Base-by-base conservation (phyloP, 164 flowering plant genomes). In the Piper longum region DNA sequence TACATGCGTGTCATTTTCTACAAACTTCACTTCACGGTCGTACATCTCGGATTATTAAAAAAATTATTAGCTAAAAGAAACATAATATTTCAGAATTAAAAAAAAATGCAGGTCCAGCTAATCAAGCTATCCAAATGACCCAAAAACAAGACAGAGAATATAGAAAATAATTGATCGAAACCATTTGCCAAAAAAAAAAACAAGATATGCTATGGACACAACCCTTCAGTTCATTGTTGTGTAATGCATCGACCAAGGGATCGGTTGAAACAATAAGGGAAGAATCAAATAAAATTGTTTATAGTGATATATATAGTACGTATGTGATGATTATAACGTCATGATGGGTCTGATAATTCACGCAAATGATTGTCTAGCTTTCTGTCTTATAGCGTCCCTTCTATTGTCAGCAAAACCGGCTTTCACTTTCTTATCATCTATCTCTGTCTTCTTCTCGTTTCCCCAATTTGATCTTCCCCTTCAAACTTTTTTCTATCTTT, bases 291-390 rank as follows among this genome's bases (percentile, higher is more conserved):
- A 69, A 70, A 66, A 43, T 57, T 16, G 69, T 59, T 43, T 64
- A 70, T 59, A 60, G 26, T 40, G 42, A 40, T 77, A 40, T 40
- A 64, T 41, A 41, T 63, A 76, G 75, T 70, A 58, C 77, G 76
- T 72, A 58, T 78, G 76, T 72, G 75, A 65, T 65, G 67, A 65
- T 57, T 43, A 56, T 70, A 61, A 5, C 9, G 79, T 74, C 76
- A 82, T 84, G 68, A 82, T 78, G 64, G 43, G 52, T 77, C 79
- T 78, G 80, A 74, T 87, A 84, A 82, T 82, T 82, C 83, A 76
- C 70, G 79, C 79, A 84, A 73, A 74, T 66, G 66, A 42, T 77
- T 66, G 68, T 63, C 74, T 74, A 71, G 65, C 40, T 73, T 69
- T 72, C 26, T 36, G 52, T 52, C 18, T 26, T 56, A 70, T 67